Conservation (phyloP, 2,329 filamentous ascomycete species). For the Neonectria punicea region DNA sequence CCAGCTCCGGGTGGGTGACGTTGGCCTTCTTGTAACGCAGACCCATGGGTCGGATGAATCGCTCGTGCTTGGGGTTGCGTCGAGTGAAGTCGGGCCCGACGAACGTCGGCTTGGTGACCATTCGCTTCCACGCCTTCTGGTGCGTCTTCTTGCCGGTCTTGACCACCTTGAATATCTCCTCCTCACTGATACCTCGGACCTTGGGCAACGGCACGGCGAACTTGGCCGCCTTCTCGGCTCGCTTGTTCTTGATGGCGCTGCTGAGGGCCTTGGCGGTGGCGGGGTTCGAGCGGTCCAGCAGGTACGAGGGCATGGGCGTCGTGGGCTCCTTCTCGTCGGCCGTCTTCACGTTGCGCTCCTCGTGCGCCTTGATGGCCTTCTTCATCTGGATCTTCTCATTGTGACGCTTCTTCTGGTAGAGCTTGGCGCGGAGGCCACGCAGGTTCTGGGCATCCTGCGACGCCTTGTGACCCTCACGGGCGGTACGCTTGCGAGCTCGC, state of each 20-base stretch:
- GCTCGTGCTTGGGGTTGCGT: conserved; percentile 82
- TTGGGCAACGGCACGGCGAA: conserved; percentile 94
- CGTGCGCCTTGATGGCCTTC: conserved; percentile 93
- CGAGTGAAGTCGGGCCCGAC: conserved; percentile 92
- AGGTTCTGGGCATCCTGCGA: conserved; percentile 94
- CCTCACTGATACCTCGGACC: conserved; percentile 89
- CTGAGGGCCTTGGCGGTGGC: conserved; percentile 75
- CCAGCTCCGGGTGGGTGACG: conserved; percentile 78
- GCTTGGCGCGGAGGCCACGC: conserved; percentile 89
- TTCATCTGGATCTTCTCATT: conserved; percentile 99
- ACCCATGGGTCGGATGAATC: conserved; percentile 62
- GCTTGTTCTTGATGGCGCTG: conserved; percentile 94
- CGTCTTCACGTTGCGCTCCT: conserved; percentile 95
- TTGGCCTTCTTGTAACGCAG: conserved; percentile 64
- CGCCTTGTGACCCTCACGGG: conserved; percentile 88
- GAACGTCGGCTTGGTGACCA: conserved; percentile 73
- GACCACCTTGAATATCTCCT: conserved; percentile 98
- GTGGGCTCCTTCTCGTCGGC: conserved; percentile 81
- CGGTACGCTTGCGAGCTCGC: conserved; percentile 84
- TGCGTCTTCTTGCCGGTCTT: conserved; percentile 95
- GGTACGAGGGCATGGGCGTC: conserved; percentile 89
- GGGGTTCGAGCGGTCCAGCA: conserved; percentile 82
- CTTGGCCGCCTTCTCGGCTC: conserved; percentile 91
- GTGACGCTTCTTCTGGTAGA: conserved; percentile 91
- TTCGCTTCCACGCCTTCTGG: conserved; percentile 83